phyloP scores from a whole-genome alignment of 495 filamentous ascomycete species.

The Hypoxylon subgilvum region DNA sequence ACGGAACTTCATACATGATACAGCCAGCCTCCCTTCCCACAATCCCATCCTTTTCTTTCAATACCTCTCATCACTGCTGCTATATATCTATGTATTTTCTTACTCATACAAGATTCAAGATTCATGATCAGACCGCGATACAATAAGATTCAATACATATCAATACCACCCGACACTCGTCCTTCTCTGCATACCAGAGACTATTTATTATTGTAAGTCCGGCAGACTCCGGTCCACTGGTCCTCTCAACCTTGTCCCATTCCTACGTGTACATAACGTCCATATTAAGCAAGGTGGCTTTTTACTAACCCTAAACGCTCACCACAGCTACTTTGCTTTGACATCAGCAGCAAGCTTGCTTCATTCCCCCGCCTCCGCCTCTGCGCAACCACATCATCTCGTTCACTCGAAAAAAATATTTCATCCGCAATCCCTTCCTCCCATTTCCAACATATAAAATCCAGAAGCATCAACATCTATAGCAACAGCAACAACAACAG shows the following conservation, averaged over 20 bases:
- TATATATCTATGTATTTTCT: no score
- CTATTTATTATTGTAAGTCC: constrained; percentile 25
- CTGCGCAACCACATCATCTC: constrained; percentile 35
- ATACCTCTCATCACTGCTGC: neutral
- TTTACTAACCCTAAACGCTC: constrained; percentile 43
- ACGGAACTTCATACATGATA: constrained; percentile 25
- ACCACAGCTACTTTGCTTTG: constrained; percentile 36
- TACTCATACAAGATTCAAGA: no score
- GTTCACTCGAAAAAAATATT: constrained; percentile 6
- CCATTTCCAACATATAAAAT: neutral
- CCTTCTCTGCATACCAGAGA: neutral
- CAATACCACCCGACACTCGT: neutral
- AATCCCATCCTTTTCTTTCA: constrained; percentile 21
- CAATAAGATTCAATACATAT: no score
- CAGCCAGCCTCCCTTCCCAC: constrained; percentile 31
- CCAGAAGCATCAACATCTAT: no score
- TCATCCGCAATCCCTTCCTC: neutral
- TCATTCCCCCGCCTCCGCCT: constrained; percentile 35
- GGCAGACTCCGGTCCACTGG: constrained; percentile 30
- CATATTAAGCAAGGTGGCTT: constrained; percentile 41
- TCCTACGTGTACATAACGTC: constrained; percentile 34
- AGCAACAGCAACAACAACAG: constrained; percentile 11
- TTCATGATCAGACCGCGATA: no score
- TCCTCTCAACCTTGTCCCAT: constrained; percentile 17
- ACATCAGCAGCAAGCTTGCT: constrained; percentile 39